Evolutionary conservation across 768 basidiomycete species (phyloP).

Genomic region (Sarcodon sp.): DNA sequence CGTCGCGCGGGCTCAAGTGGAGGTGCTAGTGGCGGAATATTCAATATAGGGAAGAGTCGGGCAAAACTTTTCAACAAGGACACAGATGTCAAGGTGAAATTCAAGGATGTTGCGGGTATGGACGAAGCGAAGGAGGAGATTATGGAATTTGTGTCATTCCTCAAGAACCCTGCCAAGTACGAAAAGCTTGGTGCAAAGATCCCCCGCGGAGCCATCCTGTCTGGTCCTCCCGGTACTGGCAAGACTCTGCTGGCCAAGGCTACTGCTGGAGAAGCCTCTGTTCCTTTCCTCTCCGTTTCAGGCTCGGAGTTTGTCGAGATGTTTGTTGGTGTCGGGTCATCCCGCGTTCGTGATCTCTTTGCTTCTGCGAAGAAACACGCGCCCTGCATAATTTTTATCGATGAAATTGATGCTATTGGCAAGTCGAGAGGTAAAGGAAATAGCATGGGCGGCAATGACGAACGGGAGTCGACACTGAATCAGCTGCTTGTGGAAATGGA

Average conservation of each 20-base stretch:
- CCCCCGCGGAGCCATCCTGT: slow-evolving; percentile 87
- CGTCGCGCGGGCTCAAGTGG: slow-evolving; percentile 49
- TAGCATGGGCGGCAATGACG: slow-evolving; percentile 87
- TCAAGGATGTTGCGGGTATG: slow-evolving; percentile 98
- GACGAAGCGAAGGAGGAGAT: slow-evolving; percentile 99
- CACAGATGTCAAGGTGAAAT: slow-evolving; percentile 84
- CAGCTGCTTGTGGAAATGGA: slow-evolving; percentile 99
- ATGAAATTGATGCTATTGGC: slow-evolving; percentile 99
- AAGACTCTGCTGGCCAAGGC: slow-evolving; percentile 98
- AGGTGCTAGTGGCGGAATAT: slow-evolving; percentile 76
- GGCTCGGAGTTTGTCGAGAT: slow-evolving; percentile 99
- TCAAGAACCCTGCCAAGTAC: slow-evolving; percentile 91
- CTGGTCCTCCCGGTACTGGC: slow-evolving; percentile 94
- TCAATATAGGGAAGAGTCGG: slow-evolving; percentile 91
- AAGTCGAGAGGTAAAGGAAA: slow-evolving; percentile 76
- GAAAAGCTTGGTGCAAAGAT: slow-evolving; percentile 97
- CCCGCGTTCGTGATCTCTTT: slow-evolving; percentile 94
- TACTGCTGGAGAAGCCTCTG: slow-evolving; percentile 94
- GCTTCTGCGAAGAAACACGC: slow-evolving; percentile 96
- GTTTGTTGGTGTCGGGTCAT: slow-evolving; percentile 99
- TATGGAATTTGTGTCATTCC: slow-evolving; percentile 99
- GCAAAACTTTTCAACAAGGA: slow-evolving; percentile 97
- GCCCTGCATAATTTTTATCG: slow-evolving; percentile 97
- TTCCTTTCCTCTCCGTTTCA: slow-evolving; percentile 96
- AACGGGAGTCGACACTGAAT: slow-evolving; percentile 94